These are phyloP conservation scores for Fistulifera solaris DNA, from an alignment of 108 stramenopile species.

Conservation along the genomic window DNA sequence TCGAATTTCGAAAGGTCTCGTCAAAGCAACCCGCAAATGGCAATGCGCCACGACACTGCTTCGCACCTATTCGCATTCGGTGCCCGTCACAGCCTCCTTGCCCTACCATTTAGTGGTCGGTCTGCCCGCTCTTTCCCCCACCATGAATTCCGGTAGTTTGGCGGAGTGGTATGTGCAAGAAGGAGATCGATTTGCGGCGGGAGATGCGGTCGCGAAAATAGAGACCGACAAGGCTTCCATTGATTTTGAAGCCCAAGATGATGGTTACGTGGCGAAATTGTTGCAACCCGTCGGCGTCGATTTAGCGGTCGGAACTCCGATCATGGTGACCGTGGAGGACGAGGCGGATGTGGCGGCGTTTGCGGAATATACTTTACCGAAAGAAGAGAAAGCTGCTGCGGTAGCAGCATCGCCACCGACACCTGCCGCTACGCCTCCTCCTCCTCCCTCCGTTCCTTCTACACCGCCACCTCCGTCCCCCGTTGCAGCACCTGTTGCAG, in stretches of 20 bases:
- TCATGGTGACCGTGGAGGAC: conserved; percentile 91
- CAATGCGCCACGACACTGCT: background rate
- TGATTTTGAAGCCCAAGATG: conserved; percentile 96
- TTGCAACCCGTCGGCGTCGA: conserved; percentile 69
- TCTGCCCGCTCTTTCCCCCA: conserved; percentile 94
- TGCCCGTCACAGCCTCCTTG: conserved; percentile 19
- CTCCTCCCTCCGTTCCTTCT: conserved; percentile 22
- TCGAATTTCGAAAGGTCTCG: too few relatives aligned
- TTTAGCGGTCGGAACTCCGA: conserved; percentile 76
- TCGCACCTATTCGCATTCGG: background rate
- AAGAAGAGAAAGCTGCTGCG: conserved; percentile 21
- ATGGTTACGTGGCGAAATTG: conserved; percentile 88
- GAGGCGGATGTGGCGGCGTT: conserved; percentile 73
- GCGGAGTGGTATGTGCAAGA: conserved; percentile 83
- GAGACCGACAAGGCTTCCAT: conserved; percentile 99
- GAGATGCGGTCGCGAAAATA: conserved; percentile 90
- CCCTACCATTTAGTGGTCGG: conserved; percentile 83
- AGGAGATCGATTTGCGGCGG: conserved; percentile 80
- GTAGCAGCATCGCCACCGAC: conserved; percentile 12
- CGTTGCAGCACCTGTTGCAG: conserved; percentile 14
- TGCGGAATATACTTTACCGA: conserved; percentile 43
- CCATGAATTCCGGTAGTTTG: conserved; percentile 87
- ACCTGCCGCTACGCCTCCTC: conserved; percentile 17
- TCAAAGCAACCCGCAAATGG: too few relatives aligned
- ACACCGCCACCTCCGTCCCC: conserved; percentile 17